These are phyloP conservation scores for Periconia digitata DNA, from an alignment of 2,329 filamentous ascomycete genomes.

Conservation along the genomic window DNA sequence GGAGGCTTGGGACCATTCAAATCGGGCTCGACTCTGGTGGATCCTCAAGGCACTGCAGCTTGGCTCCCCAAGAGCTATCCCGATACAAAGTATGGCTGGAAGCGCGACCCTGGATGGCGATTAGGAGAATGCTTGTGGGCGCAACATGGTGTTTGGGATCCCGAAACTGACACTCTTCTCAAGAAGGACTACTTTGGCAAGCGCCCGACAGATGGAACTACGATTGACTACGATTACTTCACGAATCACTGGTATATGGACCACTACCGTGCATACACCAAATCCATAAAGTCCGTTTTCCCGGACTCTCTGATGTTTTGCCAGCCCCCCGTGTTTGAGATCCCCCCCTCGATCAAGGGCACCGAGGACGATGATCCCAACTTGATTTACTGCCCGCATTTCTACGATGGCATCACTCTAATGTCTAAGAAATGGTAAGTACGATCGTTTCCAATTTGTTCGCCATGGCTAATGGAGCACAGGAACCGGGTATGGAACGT, in stretches of 20 bases:
- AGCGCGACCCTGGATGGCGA: constrained; percentile 83
- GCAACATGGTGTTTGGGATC: constrained; percentile 95
- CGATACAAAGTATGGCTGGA: constrained; percentile 87
- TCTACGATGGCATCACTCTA: constrained; percentile 93
- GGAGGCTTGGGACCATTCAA: constrained; percentile 91
- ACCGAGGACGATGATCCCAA: constrained; percentile 85
- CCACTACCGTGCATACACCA: constrained; percentile 75
- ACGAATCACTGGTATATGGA: constrained; percentile 91
- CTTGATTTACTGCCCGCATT: constrained; percentile 92
- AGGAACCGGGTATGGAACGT: constrained; percentile 94
- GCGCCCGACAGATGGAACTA: constrained; percentile 71
- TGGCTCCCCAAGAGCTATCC: constrained; percentile 86
- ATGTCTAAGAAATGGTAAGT: constrained; percentile 91
- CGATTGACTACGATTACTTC: constrained; percentile 79
- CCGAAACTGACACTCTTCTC: constrained; percentile 71
- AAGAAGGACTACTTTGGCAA: constrained; percentile 86
- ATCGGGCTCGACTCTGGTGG: constrained; percentile 77
- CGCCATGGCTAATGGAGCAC: constrained; percentile 13
- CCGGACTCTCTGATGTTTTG: constrained; percentile 83
- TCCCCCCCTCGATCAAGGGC: constrained; percentile 84
- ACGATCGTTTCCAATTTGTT: too few relatives aligned
- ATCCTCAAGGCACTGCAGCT: constrained; percentile 80
- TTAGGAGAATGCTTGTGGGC: constrained; percentile 96
- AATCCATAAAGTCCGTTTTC: constrained; percentile 74
- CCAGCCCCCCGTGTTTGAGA: constrained; percentile 87